phyloP scores from a whole-genome alignment of 1,139 yeast species.

The Candida sp. region DNA sequence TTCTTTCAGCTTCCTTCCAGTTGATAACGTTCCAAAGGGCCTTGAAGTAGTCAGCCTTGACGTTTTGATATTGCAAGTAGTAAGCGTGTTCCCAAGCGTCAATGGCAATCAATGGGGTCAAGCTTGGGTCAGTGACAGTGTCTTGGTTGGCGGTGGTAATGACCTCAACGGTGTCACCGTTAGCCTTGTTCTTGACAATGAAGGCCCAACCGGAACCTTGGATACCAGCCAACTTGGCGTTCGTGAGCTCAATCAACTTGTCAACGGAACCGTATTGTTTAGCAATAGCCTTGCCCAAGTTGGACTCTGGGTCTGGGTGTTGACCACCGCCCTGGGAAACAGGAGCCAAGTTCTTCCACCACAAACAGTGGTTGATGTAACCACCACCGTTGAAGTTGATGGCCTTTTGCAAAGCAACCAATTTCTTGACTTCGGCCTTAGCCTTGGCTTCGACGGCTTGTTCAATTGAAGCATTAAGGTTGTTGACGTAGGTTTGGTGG shows the following conservation, averaged over 20 bases:
- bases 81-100: slow-evolving; percentile 99
- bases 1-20: slow-evolving; percentile 93
- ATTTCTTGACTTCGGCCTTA: slow-evolving; percentile 66
- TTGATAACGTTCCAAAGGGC: slow-evolving; percentile 97
- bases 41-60: slow-evolving; percentile 93
- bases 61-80: slow-evolving; percentile 95
- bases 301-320: slow-evolving; percentile 62
- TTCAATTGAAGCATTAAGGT: slow-evolving; percentile 84
- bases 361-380: slow-evolving; percentile 81
- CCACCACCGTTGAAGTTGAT: slow-evolving; percentile 98
- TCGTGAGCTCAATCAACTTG: slow-evolving; percentile 68
- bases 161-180: slow-evolving; percentile 77
- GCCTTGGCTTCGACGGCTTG: slow-evolving; percentile 74
- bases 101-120: slow-evolving; percentile 86
- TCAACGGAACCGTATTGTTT: slow-evolving; percentile 82
- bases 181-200: slow-evolving; percentile 84
- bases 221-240: slow-evolving; percentile 84
- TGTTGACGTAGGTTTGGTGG: slow-evolving; percentile 93
- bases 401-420: slow-evolving; percentile 75
- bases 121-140: slow-evolving; percentile 68
- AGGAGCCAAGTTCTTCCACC: slow-evolving; percentile 95
- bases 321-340: slow-evolving; percentile 84
- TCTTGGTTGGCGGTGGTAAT: slow-evolving; percentile 93
- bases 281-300: slow-evolving; percentile 64
- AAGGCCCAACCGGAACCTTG: slow-evolving; percentile 99